A percentile compares a stretch with the other conserved stretches of the same genome.
Conservation (phyloP, 257 asterid genomes). For the Ilex aquifolium region DNA sequence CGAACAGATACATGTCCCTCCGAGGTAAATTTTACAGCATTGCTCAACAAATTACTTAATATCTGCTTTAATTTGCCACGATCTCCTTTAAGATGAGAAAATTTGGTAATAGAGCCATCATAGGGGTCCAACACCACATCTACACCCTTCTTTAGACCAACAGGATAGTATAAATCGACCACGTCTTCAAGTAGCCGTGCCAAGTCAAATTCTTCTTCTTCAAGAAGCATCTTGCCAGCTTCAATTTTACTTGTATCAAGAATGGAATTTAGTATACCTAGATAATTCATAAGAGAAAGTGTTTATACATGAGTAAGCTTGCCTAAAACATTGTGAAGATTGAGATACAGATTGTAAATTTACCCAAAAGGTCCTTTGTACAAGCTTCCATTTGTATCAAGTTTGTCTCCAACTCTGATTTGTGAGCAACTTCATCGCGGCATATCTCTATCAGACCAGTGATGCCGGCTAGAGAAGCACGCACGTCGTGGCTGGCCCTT, state of each 20-base stretch:
- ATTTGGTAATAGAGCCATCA: no score
- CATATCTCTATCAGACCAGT: constrained; percentile 44
- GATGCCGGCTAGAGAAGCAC: constrained; percentile 59
- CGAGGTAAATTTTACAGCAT: no score
- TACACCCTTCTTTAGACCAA: constrained; percentile 20
- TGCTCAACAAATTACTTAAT: no score
- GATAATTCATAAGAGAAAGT: background rate
- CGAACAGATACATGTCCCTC: no score
- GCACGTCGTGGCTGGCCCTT: constrained; percentile 77
- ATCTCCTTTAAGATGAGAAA: background rate
- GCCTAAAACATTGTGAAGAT: no score
- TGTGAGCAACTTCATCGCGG: constrained; percentile 21
- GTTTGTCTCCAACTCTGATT: constrained; percentile 32
- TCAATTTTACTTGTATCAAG: constrained; percentile 70
- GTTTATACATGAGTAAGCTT: background rate
- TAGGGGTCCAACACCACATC: no score
- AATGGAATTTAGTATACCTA: constrained; percentile 21
- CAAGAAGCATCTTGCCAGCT: constrained; percentile 57
- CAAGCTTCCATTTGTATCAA: constrained; percentile 43
- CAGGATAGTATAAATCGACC: constrained; percentile 52
- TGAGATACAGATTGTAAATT: constrained; percentile 1
- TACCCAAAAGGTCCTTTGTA: constrained; percentile 47
- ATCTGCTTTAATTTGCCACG: no score
- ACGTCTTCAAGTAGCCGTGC: constrained; percentile 55
- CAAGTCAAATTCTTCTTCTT: constrained; percentile 55